These are phyloP conservation scores for Beauveria sp. DNA, from an alignment of 2,329 filamentous ascomycete species.

Conservation along the genomic window DNA sequence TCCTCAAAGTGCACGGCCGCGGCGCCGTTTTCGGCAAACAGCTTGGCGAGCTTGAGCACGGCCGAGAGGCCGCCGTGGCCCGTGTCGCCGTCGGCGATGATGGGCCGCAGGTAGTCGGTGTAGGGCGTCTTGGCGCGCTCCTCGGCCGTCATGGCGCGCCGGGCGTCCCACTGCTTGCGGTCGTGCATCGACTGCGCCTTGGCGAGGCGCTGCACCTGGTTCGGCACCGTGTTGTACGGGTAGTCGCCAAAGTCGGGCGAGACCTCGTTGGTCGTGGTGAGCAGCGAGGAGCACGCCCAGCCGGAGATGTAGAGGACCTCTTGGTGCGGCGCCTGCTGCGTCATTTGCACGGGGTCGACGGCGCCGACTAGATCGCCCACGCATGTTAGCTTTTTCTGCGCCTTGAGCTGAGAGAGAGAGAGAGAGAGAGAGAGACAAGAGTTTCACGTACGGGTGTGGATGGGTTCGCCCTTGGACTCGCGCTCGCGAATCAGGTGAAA, in stretches of 20 bases:
- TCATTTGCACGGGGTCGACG: constrained; percentile 99
- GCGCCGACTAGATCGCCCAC: constrained; percentile 67
- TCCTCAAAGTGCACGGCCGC: constrained; percentile 97
- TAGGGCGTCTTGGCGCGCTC: constrained; percentile 73
- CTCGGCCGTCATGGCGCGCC: constrained; percentile 68
- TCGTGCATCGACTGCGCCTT: constrained; percentile 98
- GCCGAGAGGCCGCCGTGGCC: constrained; percentile 89
- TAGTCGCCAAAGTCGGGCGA: constrained; percentile 98
- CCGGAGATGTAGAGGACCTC: constrained; percentile 94
- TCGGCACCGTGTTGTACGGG: constrained; percentile 97
- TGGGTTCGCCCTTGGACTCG: constrained; percentile 70
- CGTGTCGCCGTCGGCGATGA: constrained; percentile 93
- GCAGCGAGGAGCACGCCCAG: constrained; percentile 91
- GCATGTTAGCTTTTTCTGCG: neutral
- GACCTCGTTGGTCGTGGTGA: constrained; percentile 94
- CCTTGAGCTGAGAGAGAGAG: no score
- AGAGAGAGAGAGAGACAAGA: no score
- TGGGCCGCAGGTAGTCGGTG: constrained; percentile 85
- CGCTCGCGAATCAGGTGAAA: constrained; percentile 82
- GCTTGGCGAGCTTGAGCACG: constrained; percentile 91
- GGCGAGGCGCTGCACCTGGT: constrained; percentile 91
- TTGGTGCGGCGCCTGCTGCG: constrained; percentile 91
- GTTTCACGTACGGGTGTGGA: constrained; percentile 73
- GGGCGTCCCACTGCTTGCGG: constrained; percentile 83
- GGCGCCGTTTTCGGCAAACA: constrained; percentile 95